Base-by-base conservation (phyloP, 176 grass and related monocot species). In the Bonia amplexicaulis region DNA sequence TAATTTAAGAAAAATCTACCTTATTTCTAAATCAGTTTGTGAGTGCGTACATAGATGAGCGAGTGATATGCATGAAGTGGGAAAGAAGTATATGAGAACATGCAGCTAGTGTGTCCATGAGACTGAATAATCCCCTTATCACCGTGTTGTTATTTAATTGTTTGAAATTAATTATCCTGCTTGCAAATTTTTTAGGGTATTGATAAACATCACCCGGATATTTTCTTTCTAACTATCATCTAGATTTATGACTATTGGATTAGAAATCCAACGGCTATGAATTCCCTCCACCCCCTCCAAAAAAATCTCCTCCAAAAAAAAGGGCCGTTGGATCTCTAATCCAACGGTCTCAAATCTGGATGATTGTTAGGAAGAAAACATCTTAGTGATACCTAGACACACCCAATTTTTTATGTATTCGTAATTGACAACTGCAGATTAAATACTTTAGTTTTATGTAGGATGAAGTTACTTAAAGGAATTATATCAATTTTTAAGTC, bases 41-140 rank as follows among this genome's bases (percentile, higher is more conserved):
- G 84, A 83, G 66, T 73, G 73, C 12, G 40, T 87, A 60, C 67
- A 78, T 86, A 85, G 39, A 65, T 76, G n/a, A 41, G 58, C 16
- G 26, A 82, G 44, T 39, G 46, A 31, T 57, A 82, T 82, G 58
- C 58, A 51, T 59, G 79, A 48, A 40, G 37, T 71, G 67, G 78
- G 37, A 77, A 78, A 46, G 25, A 27, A 39, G 0, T 62, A 39
- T 65, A 90, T 65, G 35, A 42, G 16, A 68, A 53, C 46, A 71
- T 76, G 55, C 37, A 71, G 55, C 46, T 55, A 65, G 61, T 48
- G 44, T 60, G 45, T 41, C 29, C 54, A 83, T 0, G 19, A 63
- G 53, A 58, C 48, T 39, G 66, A 78, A 66, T 78, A 82, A 86
- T 77, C 7, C 8, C 49, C 22, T 74, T 2, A 1, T 45, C 73